Conservation (phyloP, 192 early-diverging fungal species). For the Coemansia sp. region DNA sequence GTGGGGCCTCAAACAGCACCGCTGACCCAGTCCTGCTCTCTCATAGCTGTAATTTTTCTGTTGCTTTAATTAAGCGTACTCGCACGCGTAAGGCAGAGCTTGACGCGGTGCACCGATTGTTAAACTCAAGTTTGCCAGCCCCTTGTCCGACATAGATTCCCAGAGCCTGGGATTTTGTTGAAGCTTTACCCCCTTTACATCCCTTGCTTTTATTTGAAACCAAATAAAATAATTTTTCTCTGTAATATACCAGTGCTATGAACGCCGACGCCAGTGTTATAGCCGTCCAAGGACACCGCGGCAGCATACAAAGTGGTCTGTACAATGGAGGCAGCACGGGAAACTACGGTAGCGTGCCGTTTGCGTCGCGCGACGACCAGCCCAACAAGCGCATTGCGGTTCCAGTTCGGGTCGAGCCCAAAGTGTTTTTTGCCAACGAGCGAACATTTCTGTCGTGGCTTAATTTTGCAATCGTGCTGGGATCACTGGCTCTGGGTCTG, state of each 20-base stretch:
- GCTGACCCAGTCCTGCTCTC: background rate
- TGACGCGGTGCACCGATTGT: background rate
- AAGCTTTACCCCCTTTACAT: background rate
- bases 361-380: conserved; percentile 24
- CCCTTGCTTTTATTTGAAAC: background rate
- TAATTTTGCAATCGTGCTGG: conserved; percentile 76
- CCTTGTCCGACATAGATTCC: background rate
- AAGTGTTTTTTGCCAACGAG: conserved; percentile 95
- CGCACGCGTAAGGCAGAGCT: background rate
- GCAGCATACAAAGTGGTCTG: conserved; percentile 15
- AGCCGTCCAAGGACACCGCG: conserved; percentile 48
- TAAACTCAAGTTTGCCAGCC: background rate
- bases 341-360: conserved; percentile 43
- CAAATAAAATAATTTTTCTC: background rate
- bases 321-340: background rate
- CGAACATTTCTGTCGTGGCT: conserved; percentile 90
- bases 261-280: conserved; percentile 50
- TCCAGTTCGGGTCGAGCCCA: conserved; percentile 81
- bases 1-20: conserved; percentile 27
- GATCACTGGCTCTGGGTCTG: conserved; percentile 73
- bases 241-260: conserved; percentile 9
- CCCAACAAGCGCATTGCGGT: conserved; percentile 69
- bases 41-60: background rate
- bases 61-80: background rate
- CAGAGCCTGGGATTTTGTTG: background rate